Evolutionary conservation across 2,329 filamentous ascomycete species (phyloP).

Genomic region (Hymenoscyphus albidus): DNA sequence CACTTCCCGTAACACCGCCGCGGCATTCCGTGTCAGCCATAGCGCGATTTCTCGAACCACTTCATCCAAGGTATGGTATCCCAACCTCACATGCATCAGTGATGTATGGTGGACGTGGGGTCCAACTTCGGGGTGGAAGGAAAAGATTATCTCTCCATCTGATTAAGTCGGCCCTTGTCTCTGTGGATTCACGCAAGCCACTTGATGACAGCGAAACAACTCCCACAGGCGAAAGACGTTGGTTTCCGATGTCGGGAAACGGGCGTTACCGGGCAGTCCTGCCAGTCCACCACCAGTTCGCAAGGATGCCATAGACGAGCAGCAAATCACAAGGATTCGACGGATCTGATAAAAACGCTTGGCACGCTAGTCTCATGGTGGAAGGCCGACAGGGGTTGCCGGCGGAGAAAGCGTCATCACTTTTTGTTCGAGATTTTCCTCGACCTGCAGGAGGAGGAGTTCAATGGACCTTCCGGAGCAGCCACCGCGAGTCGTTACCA

Average conservation of each 20-base stretch:
- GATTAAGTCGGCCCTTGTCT: conserved; percentile 7
- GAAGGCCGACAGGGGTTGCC: not conserved
- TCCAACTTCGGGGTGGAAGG: not conserved
- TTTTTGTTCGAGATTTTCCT: not conserved
- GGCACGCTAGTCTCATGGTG: conserved; percentile 10
- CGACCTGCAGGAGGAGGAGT: not conserved
- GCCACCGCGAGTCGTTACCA: not conserved
- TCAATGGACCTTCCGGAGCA: not conserved
- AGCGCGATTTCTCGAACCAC: conserved; percentile 3
- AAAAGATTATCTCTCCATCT: conserved; percentile 12
- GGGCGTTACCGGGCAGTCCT: not conserved
- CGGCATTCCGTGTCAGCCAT: not conserved
- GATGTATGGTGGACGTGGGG: not conserved
- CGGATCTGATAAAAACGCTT: conserved; percentile 27
- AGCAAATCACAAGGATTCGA: not conserved
- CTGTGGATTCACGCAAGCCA: not conserved
- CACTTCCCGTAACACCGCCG: not conserved
- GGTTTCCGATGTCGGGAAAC: not conserved
- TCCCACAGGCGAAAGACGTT: not conserved
- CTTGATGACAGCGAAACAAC: not conserved
- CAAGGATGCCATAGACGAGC: not conserved
- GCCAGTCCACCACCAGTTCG: no score
- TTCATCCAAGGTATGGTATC: not conserved
- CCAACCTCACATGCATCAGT: not conserved
- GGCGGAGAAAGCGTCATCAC: conserved; percentile 5